phyloP scores from a whole-genome alignment of 2,329 filamentous ascomycete species.

The Alternaria ventricosa region DNA sequence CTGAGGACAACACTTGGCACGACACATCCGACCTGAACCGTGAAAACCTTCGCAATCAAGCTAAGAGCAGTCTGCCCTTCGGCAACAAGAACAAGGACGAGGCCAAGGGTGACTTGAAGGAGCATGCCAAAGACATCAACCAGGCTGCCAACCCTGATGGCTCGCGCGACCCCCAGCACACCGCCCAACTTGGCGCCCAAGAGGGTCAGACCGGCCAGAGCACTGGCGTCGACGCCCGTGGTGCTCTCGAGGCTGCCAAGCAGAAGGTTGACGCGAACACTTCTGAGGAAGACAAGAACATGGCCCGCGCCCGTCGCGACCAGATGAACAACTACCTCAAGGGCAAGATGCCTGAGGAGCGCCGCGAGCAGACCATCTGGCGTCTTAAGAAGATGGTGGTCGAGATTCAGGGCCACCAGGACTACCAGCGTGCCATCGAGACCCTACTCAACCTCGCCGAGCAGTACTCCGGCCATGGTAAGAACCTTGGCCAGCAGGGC shows the following conservation, averaged over 20 bases:
- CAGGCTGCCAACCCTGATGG: slow-evolving; percentile 64
- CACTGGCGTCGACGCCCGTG: slow-evolving; percentile 60
- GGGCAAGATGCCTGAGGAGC: slow-evolving; percentile 89
- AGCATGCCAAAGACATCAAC: slow-evolving; percentile 64
- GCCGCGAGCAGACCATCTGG: slow-evolving; percentile 89
- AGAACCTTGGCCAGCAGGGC: slow-evolving; percentile 67
- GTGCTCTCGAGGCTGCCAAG: slow-evolving; percentile 60
- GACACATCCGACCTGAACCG: slow-evolving; percentile 79
- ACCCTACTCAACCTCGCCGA: slow-evolving; percentile 85
- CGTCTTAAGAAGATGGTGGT: slow-evolving; percentile 97
- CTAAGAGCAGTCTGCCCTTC: slow-evolving; percentile 65
- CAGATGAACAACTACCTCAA: slow-evolving; percentile 76
- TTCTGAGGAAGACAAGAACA: slow-evolving; percentile 64
- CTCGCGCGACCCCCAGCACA: slow-evolving; percentile 61
- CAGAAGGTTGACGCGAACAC: slow-evolving; percentile 67
- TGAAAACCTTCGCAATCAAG: slow-evolving; percentile 71
- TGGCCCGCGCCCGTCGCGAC: slow-evolving; percentile 51
- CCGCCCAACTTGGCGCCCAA: slow-evolving; percentile 59
- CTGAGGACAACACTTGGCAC: slow-evolving; percentile 92
- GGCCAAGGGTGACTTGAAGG: slow-evolving; percentile 56
- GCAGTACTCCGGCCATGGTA: slow-evolving; percentile 79
- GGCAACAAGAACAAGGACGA: slow-evolving; percentile 63
- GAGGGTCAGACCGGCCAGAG: slow-evolving; percentile 56
- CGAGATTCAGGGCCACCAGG: slow-evolving; percentile 92
- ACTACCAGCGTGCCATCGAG: slow-evolving; percentile 91